Conservation (phyloP, 2,329 filamentous ascomycete species). For the Polytolypa hystricis region DNA sequence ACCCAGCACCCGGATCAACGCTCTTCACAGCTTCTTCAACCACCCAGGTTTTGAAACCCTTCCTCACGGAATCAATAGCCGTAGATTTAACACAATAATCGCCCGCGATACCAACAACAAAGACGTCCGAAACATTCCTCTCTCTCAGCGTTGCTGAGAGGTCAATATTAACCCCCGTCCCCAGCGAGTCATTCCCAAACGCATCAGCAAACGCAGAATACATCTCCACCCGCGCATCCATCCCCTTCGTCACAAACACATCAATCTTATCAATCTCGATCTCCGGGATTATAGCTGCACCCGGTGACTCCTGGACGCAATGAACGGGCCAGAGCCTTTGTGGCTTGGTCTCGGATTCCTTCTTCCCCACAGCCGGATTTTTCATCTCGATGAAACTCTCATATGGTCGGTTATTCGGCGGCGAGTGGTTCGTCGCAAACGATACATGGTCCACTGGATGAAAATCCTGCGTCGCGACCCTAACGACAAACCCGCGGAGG, state of each 20-base stretch:
- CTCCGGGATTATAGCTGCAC: slow-evolving; percentile 63
- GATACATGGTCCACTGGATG: slow-evolving; percentile 77
- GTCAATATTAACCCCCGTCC: slow-evolving; percentile 40
- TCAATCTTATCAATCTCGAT: slow-evolving; percentile 53
- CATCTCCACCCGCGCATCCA: slow-evolving; percentile 68
- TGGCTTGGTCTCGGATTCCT: slow-evolving; percentile 51
- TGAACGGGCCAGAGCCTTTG: slow-evolving; percentile 81
- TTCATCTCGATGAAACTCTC: slow-evolving; percentile 51
- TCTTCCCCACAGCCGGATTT: slow-evolving; percentile 32
- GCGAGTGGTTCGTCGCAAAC: slow-evolving; percentile 67
- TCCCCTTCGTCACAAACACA: slow-evolving; percentile 65
- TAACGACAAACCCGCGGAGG: slow-evolving; percentile 55
- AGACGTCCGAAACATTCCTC: slow-evolving; percentile 62
- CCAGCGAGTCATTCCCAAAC: slow-evolving; percentile 43
- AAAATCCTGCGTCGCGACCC: slow-evolving; percentile 84
- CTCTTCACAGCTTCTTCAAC: slow-evolving; percentile 67
- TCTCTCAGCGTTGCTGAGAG: slow-evolving; percentile 49
- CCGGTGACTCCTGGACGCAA: slow-evolving; percentile 65
- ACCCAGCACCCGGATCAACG: slow-evolving; percentile 50
- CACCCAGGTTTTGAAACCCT: slow-evolving; percentile 67
- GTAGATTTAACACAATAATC: slow-evolving; percentile 85
- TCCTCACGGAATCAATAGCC: slow-evolving; percentile 62
- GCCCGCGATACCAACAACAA: slow-evolving; percentile 71
- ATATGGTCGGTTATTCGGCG: slow-evolving; percentile 56
- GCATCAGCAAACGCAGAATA: slow-evolving; percentile 85